Conservation (phyloP, 208 protist genomes). For the Trypanosoma avium region DNA sequence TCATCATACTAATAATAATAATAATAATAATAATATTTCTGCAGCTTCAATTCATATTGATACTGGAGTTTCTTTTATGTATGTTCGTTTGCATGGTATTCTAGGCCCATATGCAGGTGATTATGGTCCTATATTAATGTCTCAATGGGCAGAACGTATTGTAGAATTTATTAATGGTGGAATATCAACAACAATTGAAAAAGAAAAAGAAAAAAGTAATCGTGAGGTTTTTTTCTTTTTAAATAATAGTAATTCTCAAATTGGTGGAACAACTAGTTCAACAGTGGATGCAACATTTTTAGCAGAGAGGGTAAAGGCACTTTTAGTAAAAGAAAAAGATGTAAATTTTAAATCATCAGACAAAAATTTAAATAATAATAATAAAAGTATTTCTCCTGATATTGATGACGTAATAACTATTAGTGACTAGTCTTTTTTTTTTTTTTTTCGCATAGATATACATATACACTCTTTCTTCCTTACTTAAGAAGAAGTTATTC, state of each 20-base stretch:
- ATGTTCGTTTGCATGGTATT: constrained; percentile 67
- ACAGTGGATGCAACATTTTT: constrained; percentile 73
- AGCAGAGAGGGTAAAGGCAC: constrained; percentile 30
- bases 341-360: background rate
- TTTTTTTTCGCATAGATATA: background rate
- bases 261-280: constrained; percentile 66
- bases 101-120: constrained; percentile 55
- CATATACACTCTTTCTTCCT: background rate
- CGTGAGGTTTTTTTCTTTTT: constrained; percentile 76
- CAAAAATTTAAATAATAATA: constrained; percentile 7
- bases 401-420: constrained; percentile 12
- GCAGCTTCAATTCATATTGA: constrained; percentile 52
- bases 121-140: constrained; percentile 58
- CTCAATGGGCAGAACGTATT: constrained; percentile 64
- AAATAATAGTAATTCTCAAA: constrained; percentile 82
- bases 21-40: too few species aligned
- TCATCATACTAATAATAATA: too few species aligned
- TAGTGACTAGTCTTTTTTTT: constrained; percentile 3
- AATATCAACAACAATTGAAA: background rate
- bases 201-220: background rate
- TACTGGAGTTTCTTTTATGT: constrained; percentile 65
- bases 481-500: background rate
- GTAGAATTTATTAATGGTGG: constrained; percentile 33
- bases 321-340: constrained; percentile 15
- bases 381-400: background rate